These are phyloP conservation scores for Puccinia hordei DNA, from an alignment of 1,284 basidiomycete genomes.

Conservation along the genomic window DNA sequence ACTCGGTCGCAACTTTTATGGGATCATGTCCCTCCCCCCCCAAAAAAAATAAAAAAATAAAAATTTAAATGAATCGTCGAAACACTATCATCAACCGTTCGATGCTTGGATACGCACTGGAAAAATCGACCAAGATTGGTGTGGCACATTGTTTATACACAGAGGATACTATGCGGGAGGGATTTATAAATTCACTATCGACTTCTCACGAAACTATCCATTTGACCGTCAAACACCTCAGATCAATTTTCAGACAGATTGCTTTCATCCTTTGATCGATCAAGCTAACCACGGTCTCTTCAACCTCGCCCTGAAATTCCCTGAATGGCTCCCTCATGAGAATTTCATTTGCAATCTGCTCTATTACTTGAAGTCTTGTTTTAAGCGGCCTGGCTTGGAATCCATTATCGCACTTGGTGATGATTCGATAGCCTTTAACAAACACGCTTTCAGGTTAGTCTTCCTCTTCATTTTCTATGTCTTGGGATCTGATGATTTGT, in stretches of 20 bases:
- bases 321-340: slow-evolving; percentile 10
- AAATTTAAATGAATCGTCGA: background rate
- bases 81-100: background rate
- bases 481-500: background rate
- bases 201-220: slow-evolving; percentile 43
- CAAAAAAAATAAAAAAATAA: too few relatives aligned
- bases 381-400: slow-evolving; percentile 47
- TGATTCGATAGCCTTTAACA: slow-evolving; percentile 36
- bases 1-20: background rate
- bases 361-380: slow-evolving; percentile 42
- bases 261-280: slow-evolving; percentile 50
- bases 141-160: slow-evolving; percentile 46
- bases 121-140: slow-evolving; percentile 30
- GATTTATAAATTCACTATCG: slow-evolving; percentile 37
- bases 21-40: too few relatives aligned
- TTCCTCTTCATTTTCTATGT: background rate
- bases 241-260: slow-evolving; percentile 38
- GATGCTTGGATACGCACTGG: background rate
- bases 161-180: slow-evolving; percentile 47
- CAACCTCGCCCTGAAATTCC: slow-evolving; percentile 26
- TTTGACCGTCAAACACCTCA: slow-evolving; percentile 19
- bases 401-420: slow-evolving; percentile 30
- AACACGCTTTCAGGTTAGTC: slow-evolving; percentile 42
- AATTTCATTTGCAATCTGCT: slow-evolving; percentile 35
- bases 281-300: slow-evolving; percentile 30